Base-by-base conservation (phyloP, 2,329 filamentous ascomycete species). In the Diplodia seriata region DNA sequence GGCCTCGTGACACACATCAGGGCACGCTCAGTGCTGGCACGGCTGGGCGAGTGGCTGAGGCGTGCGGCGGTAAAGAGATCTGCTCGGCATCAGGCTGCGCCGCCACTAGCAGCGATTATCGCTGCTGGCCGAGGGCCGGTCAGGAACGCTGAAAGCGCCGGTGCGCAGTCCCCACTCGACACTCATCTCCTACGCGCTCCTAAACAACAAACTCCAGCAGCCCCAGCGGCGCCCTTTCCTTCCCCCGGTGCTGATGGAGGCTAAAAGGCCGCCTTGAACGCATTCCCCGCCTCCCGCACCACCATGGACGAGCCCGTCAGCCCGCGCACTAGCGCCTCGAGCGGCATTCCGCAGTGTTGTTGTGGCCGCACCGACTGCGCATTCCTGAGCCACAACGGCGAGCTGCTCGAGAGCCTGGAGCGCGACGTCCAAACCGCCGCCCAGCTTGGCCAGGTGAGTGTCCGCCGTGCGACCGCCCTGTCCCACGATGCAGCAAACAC, bases 371-470 rank as follows among this genome's bases (percentile, higher is more conserved):
- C 84, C 70, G 89, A 93, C 74, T 98, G 94, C 80, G 86, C 89
- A 72, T 92, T 91, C 77, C 85, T 97, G 70, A 88, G 87, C 78
- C 90, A 94, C 81, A 97, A 94, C 80, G 90, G 89, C 78, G 85
- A 86, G 85, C 93, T 70, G 66, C 85, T 98, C 56, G 89, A 92
- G 73, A 90, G 87, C 70, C 85, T 98, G 71, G 94, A 98, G 81
- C 91, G 90, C 74, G 92, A 97, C 81, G 91, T 97, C 66, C 89
- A 90, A 74, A 92, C 88, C 64, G 95, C 95, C 50, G 95, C 93
- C 59, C 87, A 91, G 77, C 86, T 97, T 74, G 95, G 95, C 72
- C 92, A 97, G 91, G 94, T 97, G 90, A 77, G 92, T 87, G 71
- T 61, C 68, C 11, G 36, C 36, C 11, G 36, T 38, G 43, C 43